Percentiles rank a stretch among this genome's conserved stretches.
Conservation (phyloP, 2,329 filamentous ascomycete species). For the Penicillium janthinellum region DNA sequence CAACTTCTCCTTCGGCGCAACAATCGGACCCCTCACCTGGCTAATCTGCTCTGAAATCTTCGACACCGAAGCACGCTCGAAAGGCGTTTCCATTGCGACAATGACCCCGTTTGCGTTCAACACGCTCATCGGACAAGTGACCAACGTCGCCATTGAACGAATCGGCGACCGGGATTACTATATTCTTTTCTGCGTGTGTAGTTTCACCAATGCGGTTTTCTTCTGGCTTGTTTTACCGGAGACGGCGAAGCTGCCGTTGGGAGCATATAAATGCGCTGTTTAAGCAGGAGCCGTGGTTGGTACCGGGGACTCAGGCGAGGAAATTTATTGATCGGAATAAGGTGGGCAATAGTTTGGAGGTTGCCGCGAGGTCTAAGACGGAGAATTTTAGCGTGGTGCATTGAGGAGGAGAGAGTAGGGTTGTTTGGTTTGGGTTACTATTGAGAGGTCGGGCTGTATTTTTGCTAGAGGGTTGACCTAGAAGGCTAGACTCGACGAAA, state of each 20-base stretch:
- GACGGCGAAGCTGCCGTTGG: conserved; percentile 60
- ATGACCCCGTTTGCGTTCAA: conserved; percentile 75
- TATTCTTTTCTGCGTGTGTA: conserved; percentile 66
- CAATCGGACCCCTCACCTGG: no score
- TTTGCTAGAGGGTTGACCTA: no score
- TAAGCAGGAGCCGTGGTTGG: conserved; percentile 62
- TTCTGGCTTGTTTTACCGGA: conserved; percentile 69
- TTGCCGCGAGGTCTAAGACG: not conserved
- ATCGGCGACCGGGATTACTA: conserved; percentile 58
- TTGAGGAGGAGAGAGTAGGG: conserved; percentile 5
- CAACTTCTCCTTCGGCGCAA: no score
- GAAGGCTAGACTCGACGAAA: no score
- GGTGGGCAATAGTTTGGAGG: not conserved
- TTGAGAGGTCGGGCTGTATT: not conserved
- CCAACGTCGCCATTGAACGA: conserved; percentile 58
- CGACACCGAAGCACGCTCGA: conserved; percentile 71
- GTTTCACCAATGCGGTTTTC: conserved; percentile 66
- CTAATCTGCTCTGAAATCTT: conserved; percentile 65
- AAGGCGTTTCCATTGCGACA: conserved; percentile 72
- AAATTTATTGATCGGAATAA: conserved; percentile 42
- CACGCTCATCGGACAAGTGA: conserved; percentile 71
- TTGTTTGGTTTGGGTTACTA: not conserved
- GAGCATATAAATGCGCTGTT: conserved; percentile 70
- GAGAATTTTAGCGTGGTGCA: not conserved
- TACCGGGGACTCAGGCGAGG: conserved; percentile 58